phyloP scores from a whole-genome alignment of 1,284 basidiomycete species.

The Microbotryum saponariae region DNA sequence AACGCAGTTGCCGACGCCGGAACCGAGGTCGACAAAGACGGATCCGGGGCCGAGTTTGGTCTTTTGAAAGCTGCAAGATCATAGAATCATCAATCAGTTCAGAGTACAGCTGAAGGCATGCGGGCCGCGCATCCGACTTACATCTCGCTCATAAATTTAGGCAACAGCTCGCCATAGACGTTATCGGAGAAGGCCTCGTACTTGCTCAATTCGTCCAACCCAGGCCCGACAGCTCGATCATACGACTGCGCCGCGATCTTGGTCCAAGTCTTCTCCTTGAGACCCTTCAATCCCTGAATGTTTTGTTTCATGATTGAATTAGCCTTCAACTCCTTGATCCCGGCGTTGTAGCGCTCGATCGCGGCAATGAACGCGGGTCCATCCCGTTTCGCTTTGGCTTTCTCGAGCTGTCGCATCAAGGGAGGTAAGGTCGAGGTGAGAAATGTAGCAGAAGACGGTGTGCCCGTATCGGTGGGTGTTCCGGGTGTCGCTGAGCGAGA shows the following conservation, averaged over 20 bases:
- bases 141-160: conserved; percentile 43
- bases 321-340: conserved; percentile 42
- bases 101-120: neutral
- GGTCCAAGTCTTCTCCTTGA: conserved; percentile 43
- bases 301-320: conserved; percentile 39
- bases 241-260: conserved; percentile 50
- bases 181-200: conserved; percentile 43
- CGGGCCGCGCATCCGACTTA: conserved; percentile 1
- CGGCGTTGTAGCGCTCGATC: conserved; percentile 47
- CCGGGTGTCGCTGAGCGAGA: conserved; percentile 11
- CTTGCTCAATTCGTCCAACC: conserved; percentile 45
- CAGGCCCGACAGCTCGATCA: conserved; percentile 49
- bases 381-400: conserved; percentile 47
- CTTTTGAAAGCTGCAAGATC: conserved; percentile 32
- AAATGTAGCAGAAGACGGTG: conserved; percentile 38
- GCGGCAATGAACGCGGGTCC: conserved; percentile 47
- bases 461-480: conserved; percentile 14
- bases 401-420: conserved; percentile 47
- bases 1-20: conserved; percentile 51
- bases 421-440: conserved; percentile 31
- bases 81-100: neutral
- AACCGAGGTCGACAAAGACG: conserved; percentile 49
- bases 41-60: conserved; percentile 38
- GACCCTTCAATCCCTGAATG: conserved; percentile 35
- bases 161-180: conserved; percentile 44